Conservation (phyloP, 2,329 filamentous ascomycete genomes). For the Tetracladium maxilliforme region DNA sequence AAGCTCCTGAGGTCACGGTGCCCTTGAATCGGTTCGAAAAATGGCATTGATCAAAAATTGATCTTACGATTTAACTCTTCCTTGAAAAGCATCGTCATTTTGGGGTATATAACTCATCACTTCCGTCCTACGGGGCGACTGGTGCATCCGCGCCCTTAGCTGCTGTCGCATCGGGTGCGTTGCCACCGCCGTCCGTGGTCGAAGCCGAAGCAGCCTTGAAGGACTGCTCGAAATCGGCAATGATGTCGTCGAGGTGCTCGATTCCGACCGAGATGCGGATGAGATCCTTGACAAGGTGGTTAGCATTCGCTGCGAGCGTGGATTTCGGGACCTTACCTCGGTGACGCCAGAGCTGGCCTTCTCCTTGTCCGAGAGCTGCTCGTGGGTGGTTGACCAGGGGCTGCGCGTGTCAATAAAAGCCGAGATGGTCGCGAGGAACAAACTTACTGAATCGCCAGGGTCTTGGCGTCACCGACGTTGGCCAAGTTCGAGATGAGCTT, state of each 20-base stretch:
- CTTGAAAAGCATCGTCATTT: no score
- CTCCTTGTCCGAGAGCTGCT: conserved; percentile 78
- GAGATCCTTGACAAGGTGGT: conserved; percentile 43
- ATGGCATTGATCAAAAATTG: no score
- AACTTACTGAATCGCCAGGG: conserved; percentile 73
- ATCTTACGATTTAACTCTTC: no score
- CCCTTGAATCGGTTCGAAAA: no score
- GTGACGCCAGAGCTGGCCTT: conserved; percentile 69
- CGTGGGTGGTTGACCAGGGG: conserved; percentile 89
- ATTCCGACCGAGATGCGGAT: conserved; percentile 93
- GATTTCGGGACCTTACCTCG: conserved; percentile 29
- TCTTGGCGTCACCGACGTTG: conserved; percentile 94
- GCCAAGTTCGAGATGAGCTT: conserved; percentile 92
- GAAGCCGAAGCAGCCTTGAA: conserved; percentile 48
- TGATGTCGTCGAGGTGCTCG: conserved; percentile 95
- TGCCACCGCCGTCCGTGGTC: conserved; percentile 12
- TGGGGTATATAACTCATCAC: no score
- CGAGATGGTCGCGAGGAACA: background rate
- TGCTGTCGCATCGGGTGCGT: no score
- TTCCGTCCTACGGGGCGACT: no score
- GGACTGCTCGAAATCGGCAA: conserved; percentile 85
- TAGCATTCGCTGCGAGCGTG: no score
- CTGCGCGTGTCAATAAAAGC: no score
- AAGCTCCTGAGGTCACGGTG: no score
- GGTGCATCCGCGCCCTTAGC: no score